phyloP scores from a whole-genome alignment of 768 basidiomycete species.

The Leccinum subtestaceum region DNA sequence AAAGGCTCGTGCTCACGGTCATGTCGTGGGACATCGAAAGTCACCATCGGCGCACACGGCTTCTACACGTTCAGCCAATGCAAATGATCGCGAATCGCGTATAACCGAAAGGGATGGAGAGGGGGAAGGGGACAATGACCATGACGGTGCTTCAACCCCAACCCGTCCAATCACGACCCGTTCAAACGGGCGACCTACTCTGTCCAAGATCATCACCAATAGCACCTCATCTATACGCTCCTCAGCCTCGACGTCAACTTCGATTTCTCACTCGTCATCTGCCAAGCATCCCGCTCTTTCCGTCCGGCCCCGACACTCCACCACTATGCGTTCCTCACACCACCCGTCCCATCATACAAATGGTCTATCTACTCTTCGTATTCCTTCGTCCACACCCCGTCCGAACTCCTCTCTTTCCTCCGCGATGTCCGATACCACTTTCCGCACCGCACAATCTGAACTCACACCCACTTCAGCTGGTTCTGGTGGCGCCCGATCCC shows the following conservation, averaged over 20 bases:
- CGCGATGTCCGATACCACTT: slow-evolving; percentile 31
- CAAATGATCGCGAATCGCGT: slow-evolving; percentile 1
- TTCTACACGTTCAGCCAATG: slow-evolving; percentile 2
- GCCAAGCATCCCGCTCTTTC: slow-evolving; percentile 18
- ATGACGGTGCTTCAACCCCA: slow-evolving; percentile 17
- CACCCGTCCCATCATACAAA: slow-evolving; percentile 20
- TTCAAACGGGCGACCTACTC: slow-evolving; percentile 24
- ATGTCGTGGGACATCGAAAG: slow-evolving; percentile 18
- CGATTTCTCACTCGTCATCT: slow-evolving; percentile 8
- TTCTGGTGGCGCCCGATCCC: slow-evolving; percentile 25
- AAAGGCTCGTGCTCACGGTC: slow-evolving; percentile 21
- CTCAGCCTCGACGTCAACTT: slow-evolving; percentile 12
- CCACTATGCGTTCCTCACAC: slow-evolving; percentile 27
- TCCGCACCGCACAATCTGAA: slow-evolving; percentile 32
- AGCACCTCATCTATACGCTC: slow-evolving; percentile 26
- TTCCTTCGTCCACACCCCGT: slow-evolving; percentile 27
- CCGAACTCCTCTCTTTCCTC: slow-evolving; percentile 31
- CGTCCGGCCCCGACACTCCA: slow-evolving; percentile 17
- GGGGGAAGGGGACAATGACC: slow-evolving; percentile 9
- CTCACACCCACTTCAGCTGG: slow-evolving; percentile 30
- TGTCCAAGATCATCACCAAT: slow-evolving; percentile 28
- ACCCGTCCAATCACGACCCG: slow-evolving; percentile 7
- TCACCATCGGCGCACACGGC: slow-evolving; percentile 20
- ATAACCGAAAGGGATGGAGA: slow-evolving; percentile 4
- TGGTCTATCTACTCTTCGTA: slow-evolving; percentile 29